phyloP scores from a whole-genome alignment of 2,329 filamentous ascomycete genomes.

The Neoascochyta sp. region DNA sequence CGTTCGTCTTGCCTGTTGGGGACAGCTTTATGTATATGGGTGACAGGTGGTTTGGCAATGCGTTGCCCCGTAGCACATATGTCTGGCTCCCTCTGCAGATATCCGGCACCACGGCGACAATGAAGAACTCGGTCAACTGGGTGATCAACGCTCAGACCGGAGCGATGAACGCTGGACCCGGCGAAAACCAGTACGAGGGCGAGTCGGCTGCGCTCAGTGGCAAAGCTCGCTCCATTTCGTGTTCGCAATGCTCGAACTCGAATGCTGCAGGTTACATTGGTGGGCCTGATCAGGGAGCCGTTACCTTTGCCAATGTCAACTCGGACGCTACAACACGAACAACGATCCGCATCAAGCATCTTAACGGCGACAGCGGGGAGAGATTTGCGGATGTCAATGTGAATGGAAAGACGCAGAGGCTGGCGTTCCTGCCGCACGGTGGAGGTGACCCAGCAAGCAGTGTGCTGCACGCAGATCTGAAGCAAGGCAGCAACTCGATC shows the following conservation, averaged over 20 bases:
- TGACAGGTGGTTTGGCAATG: slow-evolving; percentile 61
- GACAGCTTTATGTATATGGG: slow-evolving; percentile 59
- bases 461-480: slow-evolving; percentile 48
- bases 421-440: slow-evolving; percentile 55
- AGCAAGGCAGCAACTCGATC: slow-evolving; percentile 50
- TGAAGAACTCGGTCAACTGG: slow-evolving; percentile 56
- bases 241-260: slow-evolving; percentile 51
- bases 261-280: slow-evolving; percentile 49
- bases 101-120: slow-evolving; percentile 49
- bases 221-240: slow-evolving; percentile 47
- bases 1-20: slow-evolving; percentile 52
- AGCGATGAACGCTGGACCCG: slow-evolving; percentile 44
- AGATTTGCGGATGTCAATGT: slow-evolving; percentile 55
- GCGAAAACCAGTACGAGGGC: slow-evolving; percentile 51
- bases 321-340: slow-evolving; percentile 46
- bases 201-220: slow-evolving; percentile 47
- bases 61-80: slow-evolving; percentile 60
- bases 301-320: slow-evolving; percentile 49
- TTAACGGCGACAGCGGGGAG: slow-evolving; percentile 54
- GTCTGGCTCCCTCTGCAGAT: slow-evolving; percentile 61
- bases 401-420: slow-evolving; percentile 50
- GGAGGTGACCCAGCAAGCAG: slow-evolving; percentile 48
- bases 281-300: slow-evolving; percentile 46
- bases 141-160: slow-evolving; percentile 46
- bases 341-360: slow-evolving; percentile 54